Evolutionary conservation across 345 rosid species (phyloP), one percentile per base, ranked within the genome.

Genomic region (Brassica rapa): DNA sequence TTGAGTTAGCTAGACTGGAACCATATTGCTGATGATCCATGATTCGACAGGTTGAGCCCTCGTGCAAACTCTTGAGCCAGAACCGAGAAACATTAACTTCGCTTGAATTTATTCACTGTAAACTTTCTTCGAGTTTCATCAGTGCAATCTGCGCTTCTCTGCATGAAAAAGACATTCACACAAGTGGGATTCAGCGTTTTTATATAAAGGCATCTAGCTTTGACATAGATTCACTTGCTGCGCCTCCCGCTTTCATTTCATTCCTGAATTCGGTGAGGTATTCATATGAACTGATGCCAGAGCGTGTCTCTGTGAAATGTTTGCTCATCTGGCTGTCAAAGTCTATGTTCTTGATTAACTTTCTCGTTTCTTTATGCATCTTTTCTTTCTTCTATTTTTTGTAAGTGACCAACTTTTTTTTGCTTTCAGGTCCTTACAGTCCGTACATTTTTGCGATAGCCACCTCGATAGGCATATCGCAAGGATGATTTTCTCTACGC

Each of bases 241-340:
- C 85, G 5, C 90, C 86, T 70, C 16, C 65, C 62, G 82, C 86
- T 61, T 84, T 93, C 72, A 65, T 77, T 64, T 87, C 90, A 25
- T 89, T 91, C 83, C 89, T 93, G 72, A 83, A 82, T 25, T 84
- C 86, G 0, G 93, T 85, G 83, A 89, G 98, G 97, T 94, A 84
- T 66, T 53, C 49, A 35, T 68, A 62, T 73, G 70, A 46, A 67
- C 41, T 73, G 57, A 46, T 73, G 77, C 56, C 77, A 78, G 29
- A 66, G 41, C 11, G n/a, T 29, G 33, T 56, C 41, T 59, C 59
- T 1, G 4, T 41, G 7, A 72, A 39, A 27, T 30, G 4, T 65
- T 78, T 37, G 46, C 61, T 71, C 68, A 66, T 72, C 43, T 66
- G 61, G 72, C 32, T 66, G 32, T 66, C 77, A 39, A 32, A 25